A percentile compares a stretch with the other conserved stretches of the same genome.
These are phyloP conservation scores for Neofusicoccum ribis DNA, from an alignment of 2,329 filamentous ascomycete genomes.

Conservation along the genomic window DNA sequence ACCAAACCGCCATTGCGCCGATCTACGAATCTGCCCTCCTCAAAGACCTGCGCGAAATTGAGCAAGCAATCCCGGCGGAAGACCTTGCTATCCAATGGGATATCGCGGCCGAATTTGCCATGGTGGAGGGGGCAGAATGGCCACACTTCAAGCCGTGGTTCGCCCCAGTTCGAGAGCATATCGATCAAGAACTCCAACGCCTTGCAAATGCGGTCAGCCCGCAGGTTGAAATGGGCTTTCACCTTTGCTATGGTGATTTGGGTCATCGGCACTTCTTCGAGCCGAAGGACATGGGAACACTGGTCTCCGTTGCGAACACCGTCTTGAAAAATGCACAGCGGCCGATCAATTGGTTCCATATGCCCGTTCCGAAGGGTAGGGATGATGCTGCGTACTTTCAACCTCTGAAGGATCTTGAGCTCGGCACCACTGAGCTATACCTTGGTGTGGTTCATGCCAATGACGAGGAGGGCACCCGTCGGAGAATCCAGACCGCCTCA, in stretches of 20 bases:
- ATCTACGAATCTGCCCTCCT: slow-evolving; percentile 36
- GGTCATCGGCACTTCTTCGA: slow-evolving; percentile 48
- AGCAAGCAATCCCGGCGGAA: slow-evolving; percentile 33
- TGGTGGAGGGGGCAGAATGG: slow-evolving; percentile 27
- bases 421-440: slow-evolving; percentile 17
- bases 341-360: slow-evolving; percentile 44
- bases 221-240: slow-evolving; percentile 45
- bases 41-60: slow-evolving; percentile 30
- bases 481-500: slow-evolving; percentile 14
- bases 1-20: slow-evolving; percentile 31
- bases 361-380: slow-evolving; percentile 33
- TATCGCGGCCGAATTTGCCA: slow-evolving; percentile 35
- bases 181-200: slow-evolving; percentile 35
- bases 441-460: slow-evolving; percentile 15
- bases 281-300: slow-evolving; percentile 36
- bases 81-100: slow-evolving; percentile 42
- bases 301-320: slow-evolving; percentile 42
- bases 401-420: slow-evolving; percentile 8
- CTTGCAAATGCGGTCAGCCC: slow-evolving; percentile 34
- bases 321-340: slow-evolving; percentile 31
- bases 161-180: slow-evolving; percentile 32
- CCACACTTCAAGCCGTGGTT: slow-evolving; percentile 37
- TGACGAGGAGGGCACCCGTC: slow-evolving; percentile 16
- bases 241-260: slow-evolving; percentile 52
- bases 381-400: slow-evolving; percentile 13